Evolutionary conservation across 345 rosid genomes (phyloP).

Genomic region (Syzygium oleosum): DNA sequence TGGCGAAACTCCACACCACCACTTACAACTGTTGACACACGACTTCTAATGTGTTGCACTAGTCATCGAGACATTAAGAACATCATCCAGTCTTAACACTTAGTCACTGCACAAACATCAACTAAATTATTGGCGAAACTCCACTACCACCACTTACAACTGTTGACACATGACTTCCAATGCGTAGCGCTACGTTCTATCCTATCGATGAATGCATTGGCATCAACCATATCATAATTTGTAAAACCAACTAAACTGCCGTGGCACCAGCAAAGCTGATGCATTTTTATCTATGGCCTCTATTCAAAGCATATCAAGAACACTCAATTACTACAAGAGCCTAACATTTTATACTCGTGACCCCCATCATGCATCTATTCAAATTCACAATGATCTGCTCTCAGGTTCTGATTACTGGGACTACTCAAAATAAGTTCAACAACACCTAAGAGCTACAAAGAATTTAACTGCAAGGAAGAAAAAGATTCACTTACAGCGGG

Average conservation of each 20-base stretch:
- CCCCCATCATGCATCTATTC: neutral
- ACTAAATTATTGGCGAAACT: neutral
- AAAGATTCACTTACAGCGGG: slow-evolving; percentile 23
- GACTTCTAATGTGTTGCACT: neutral
- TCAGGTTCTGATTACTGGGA: neutral
- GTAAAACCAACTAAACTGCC: neutral
- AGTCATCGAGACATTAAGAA: neutral
- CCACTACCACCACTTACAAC: neutral
- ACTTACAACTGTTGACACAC: neutral
- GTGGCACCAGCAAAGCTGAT: neutral
- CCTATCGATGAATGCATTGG: neutral
- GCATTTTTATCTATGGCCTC: neutral
- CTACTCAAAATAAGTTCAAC: neutral
- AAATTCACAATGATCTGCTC: neutral
- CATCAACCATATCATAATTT: neutral
- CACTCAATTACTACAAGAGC: neutral
- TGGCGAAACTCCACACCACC: neutral
- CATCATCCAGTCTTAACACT: neutral
- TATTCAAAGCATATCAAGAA: neutral
- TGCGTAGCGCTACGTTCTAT: neutral
- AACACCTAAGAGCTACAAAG: neutral
- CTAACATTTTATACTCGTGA: neutral
- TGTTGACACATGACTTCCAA: neutral
- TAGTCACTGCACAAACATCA: neutral
- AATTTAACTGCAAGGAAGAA: neutral